Evolutionary conservation across 23 red algal species (phyloP).

Genomic region (Chondrus crispus): DNA sequence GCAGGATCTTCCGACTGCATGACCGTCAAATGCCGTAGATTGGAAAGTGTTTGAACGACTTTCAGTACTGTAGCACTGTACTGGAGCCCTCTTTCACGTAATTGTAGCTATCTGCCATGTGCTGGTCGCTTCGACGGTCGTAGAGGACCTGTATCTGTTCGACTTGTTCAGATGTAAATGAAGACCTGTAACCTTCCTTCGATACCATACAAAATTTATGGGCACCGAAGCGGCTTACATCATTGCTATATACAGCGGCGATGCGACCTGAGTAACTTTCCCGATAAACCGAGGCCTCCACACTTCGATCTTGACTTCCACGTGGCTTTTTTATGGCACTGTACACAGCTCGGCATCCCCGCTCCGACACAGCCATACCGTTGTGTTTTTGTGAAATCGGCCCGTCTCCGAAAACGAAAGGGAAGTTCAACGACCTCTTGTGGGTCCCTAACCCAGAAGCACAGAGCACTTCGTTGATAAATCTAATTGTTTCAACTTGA

Average conservation of each 20-base stretch:
- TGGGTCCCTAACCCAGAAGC: background rate
- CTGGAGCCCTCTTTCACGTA: background rate
- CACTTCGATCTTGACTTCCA: background rate
- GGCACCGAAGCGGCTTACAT: background rate
- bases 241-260: background rate
- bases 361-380: background rate
- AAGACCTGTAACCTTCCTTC: background rate
- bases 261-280: background rate
- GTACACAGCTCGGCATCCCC: background rate
- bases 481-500: background rate
- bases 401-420: background rate
- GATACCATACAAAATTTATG: background rate
- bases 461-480: background rate
- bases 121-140: background rate
- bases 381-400: background rate
- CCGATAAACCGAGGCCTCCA: background rate
- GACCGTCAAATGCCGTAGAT: background rate
- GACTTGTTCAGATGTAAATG: background rate
- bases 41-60: background rate
- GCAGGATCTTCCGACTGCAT: slow-evolving; percentile 3
- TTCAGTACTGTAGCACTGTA: background rate
- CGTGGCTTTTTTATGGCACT: background rate
- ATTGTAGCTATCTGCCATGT: background rate
- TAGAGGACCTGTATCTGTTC: background rate
- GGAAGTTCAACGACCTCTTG: background rate